A percentile compares a stretch with the other conserved stretches of the same genome.
These are phyloP conservation scores for Phlyctochytrium arcticum DNA, from an alignment of 192 early-diverging fungal species.

Conservation along the genomic window DNA sequence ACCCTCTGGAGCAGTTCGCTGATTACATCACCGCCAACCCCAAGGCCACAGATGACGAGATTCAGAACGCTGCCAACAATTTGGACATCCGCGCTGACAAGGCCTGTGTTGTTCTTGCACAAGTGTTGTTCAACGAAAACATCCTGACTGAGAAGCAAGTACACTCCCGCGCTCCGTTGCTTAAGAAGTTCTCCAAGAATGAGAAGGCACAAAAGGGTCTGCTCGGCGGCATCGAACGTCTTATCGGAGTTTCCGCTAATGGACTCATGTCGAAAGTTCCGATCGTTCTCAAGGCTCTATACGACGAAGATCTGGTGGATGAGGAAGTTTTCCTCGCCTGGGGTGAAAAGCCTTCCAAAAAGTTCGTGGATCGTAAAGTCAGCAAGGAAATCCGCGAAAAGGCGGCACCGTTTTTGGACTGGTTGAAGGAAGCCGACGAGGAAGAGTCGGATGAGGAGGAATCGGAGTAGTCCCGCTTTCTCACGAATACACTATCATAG, in stretches of 20 bases:
- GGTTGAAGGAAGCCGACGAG: conserved; percentile 86
- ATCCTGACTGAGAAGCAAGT: conserved; percentile 63
- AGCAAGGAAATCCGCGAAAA: conserved; percentile 79
- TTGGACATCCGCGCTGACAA: conserved; percentile 78
- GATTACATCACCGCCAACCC: conserved; percentile 62
- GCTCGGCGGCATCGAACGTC: conserved; percentile 86
- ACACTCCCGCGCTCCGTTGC: conserved; percentile 61
- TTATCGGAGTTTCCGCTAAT: conserved; percentile 60
- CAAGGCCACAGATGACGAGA: conserved; percentile 45
- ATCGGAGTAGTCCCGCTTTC: not conserved
- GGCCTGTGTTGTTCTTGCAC: conserved; percentile 72
- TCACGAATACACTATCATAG: too few relatives aligned
- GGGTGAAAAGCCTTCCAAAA: conserved; percentile 78
- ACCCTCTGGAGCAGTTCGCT: conserved; percentile 76
- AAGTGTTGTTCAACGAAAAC: conserved; percentile 68
- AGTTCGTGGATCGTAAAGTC: conserved; percentile 79
- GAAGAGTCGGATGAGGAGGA: conserved; percentile 54
- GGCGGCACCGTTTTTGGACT: conserved; percentile 84
- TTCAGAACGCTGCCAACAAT: conserved; percentile 73
- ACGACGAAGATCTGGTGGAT: conserved; percentile 85
- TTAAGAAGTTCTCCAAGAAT: conserved; percentile 68
- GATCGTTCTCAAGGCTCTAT: conserved; percentile 81
- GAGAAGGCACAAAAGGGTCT: conserved; percentile 86
- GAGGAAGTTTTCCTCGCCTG: conserved; percentile 88
- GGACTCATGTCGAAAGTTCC: conserved; percentile 49